Percentiles rank a stretch among this genome's conserved stretches.
phyloP scores from a whole-genome alignment of 768 basidiomycete genomes.

The Tricholoma flavovirens region DNA sequence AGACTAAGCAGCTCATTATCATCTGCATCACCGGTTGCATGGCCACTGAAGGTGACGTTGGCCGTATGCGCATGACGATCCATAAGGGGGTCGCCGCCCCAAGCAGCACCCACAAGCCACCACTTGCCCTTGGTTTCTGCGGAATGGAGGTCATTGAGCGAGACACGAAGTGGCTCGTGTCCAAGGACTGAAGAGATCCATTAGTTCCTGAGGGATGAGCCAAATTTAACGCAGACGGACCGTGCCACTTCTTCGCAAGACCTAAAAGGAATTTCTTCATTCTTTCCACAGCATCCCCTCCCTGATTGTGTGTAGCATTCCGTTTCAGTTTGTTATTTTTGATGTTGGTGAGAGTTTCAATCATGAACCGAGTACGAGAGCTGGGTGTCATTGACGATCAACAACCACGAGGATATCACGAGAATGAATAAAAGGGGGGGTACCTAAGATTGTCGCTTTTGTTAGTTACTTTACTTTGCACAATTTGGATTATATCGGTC shows the following conservation, averaged over 20 bases:
- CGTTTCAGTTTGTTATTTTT: conserved; percentile 86
- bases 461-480: conserved; percentile 63
- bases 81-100: conserved; percentile 86
- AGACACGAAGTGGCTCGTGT: conserved; percentile 82
- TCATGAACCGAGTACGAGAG: conserved; percentile 91
- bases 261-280: conserved; percentile 85
- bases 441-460: conserved; percentile 51
- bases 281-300: conserved; percentile 68
- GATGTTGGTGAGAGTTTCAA: conserved; percentile 87
- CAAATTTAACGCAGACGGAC: conserved; percentile 30
- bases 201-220: background rate
- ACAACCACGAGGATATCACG: conserved; percentile 2
- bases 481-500: conserved; percentile 83
- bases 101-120: conserved; percentile 98
- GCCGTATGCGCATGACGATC: conserved; percentile 50
- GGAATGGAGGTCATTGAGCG: conserved; percentile 77
- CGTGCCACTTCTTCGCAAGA: conserved; percentile 70
- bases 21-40: conserved; percentile 17
- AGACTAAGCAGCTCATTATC: conserved; percentile 56
- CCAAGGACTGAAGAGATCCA: conserved; percentile 50
- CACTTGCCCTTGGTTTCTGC: conserved; percentile 90
- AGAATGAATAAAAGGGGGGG: background rate
- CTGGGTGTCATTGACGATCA: conserved; percentile 31
- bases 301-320: conserved; percentile 58
- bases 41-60: conserved; percentile 19